Evolutionary conservation across 208 protist species (phyloP).

Genomic region (Trypanosoma platydactyli): DNA sequence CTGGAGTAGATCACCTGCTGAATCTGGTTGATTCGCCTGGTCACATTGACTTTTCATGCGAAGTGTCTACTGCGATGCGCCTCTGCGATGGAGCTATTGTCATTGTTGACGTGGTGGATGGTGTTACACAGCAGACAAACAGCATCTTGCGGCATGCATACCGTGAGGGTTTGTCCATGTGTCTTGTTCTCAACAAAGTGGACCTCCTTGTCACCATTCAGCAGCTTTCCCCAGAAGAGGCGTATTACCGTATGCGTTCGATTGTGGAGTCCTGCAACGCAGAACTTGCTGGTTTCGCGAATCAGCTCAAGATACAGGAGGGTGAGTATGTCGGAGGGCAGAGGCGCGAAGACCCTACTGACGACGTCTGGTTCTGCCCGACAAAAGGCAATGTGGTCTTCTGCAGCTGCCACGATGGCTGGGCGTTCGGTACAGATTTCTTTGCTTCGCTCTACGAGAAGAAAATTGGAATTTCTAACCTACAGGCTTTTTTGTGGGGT

Average conservation of each 20-base stretch:
- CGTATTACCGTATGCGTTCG: constrained; percentile 90
- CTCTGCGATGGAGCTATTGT: constrained; percentile 97
- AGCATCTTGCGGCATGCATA: constrained; percentile 97
- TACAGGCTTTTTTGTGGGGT: constrained; percentile 95
- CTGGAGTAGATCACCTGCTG: constrained; percentile 80
- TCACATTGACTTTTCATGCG: constrained; percentile 98
- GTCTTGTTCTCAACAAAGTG: constrained; percentile 99
- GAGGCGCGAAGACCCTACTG: constrained; percentile 64
- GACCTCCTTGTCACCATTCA: constrained; percentile 96
- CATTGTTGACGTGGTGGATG: constrained; percentile 98
- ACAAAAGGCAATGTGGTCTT: constrained; percentile 98
- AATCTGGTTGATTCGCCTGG: constrained; percentile 99
- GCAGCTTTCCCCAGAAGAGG: constrained; percentile 88
- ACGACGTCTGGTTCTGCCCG: constrained; percentile 96
- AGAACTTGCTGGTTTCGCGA: constrained; percentile 75
- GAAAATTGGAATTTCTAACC: constrained; percentile 67
- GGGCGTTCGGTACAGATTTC: constrained; percentile 85
- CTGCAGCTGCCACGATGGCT: constrained; percentile 94
- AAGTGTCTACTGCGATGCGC: constrained; percentile 97
- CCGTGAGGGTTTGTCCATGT: constrained; percentile 93
- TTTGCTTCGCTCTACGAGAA: constrained; percentile 92
- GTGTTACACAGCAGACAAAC: constrained; percentile 94
- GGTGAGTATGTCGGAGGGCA: constrained; percentile 77
- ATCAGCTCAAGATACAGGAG: constrained; percentile 80
- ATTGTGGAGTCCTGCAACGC: constrained; percentile 96